A percentile compares a stretch with the other conserved stretches of the same genome.
These are phyloP conservation scores for Omphalea diandra DNA, from an alignment of 441 rosid genomes.

Conservation along the genomic window DNA sequence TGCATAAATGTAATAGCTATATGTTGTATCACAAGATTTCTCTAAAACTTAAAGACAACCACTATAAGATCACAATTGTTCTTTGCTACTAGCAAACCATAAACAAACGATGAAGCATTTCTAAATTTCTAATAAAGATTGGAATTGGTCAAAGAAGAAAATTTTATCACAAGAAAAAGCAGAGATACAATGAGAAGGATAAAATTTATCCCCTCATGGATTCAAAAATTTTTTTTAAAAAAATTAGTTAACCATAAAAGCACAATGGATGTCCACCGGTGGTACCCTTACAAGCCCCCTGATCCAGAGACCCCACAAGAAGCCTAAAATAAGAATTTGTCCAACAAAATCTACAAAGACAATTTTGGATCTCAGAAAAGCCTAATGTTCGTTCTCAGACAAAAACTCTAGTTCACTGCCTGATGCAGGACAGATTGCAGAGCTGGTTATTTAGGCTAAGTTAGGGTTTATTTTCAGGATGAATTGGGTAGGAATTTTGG, in stretches of 20 bases:
- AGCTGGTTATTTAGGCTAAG: too few relatives aligned
- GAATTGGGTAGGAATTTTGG: too few relatives aligned
- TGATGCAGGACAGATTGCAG: too few relatives aligned
- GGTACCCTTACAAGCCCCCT: background rate
- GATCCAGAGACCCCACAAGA: background rate
- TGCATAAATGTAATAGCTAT: background rate
- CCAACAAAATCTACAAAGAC: constrained; percentile 7
- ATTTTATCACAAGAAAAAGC: background rate
- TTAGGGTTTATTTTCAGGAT: too few relatives aligned
- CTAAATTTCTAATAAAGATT: too few relatives aligned
- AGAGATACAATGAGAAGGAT: background rate
- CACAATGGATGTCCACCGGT: background rate
- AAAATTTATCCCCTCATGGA: background rate
- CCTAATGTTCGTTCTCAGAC: background rate
- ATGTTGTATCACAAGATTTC: background rate
- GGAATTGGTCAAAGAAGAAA: background rate
- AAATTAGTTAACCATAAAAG: background rate
- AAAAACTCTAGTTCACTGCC: background rate
- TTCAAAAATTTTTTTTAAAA: background rate
- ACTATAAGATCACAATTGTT: background rate
- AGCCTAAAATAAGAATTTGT: background rate
- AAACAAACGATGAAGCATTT: background rate
- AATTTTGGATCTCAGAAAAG: background rate
- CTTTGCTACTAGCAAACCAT: background rate
- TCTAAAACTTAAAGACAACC: background rate